Evolutionary conservation across 2,329 filamentous ascomycete species (phyloP).

Genomic region (Neodidymelliopsis sp.): DNA sequence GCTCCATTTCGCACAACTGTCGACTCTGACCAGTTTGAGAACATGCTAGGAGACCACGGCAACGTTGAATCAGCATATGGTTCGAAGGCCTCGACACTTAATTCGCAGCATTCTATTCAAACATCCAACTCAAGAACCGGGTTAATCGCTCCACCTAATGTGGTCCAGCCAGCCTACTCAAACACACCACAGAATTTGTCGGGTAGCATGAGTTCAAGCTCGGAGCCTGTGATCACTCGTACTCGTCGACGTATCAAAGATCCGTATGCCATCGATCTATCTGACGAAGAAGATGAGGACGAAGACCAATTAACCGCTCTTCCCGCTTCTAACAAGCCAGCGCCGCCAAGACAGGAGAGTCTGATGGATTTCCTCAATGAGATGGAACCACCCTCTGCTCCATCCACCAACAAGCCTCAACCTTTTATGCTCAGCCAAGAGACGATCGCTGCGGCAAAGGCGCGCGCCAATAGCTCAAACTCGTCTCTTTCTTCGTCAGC

Average conservation of each 20-base stretch:
- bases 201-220: constrained; percentile 40
- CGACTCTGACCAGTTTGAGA: constrained; percentile 79
- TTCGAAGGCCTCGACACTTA: constrained; percentile 45
- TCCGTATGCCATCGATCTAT: constrained; percentile 86
- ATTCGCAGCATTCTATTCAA: constrained; percentile 56
- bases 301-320: constrained; percentile 61
- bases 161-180: constrained; percentile 48
- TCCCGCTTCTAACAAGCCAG: constrained; percentile 45
- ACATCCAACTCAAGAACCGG: constrained; percentile 80
- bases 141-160: constrained; percentile 57
- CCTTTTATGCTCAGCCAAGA: constrained; percentile 45
- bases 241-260: constrained; percentile 83
- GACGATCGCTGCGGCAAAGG: constrained; percentile 43
- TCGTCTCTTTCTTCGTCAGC: constrained; percentile 25
- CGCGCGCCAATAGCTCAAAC: constrained; percentile 32
- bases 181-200: constrained; percentile 45
- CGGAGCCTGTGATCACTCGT: constrained; percentile 67
- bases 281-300: constrained; percentile 47
- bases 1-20: constrained; percentile 85
- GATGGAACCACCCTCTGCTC: constrained; percentile 67
- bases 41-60: constrained; percentile 43
- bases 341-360: constrained; percentile 57
- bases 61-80: constrained; percentile 46
- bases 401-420: constrained; percentile 47
- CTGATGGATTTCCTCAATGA: constrained; percentile 77